Evolutionary conservation across 225 moss, liverwort and hornwort genomes (phyloP), one percentile per base, ranked within the genome.

Genomic region (Physcomitrium patens): DNA sequence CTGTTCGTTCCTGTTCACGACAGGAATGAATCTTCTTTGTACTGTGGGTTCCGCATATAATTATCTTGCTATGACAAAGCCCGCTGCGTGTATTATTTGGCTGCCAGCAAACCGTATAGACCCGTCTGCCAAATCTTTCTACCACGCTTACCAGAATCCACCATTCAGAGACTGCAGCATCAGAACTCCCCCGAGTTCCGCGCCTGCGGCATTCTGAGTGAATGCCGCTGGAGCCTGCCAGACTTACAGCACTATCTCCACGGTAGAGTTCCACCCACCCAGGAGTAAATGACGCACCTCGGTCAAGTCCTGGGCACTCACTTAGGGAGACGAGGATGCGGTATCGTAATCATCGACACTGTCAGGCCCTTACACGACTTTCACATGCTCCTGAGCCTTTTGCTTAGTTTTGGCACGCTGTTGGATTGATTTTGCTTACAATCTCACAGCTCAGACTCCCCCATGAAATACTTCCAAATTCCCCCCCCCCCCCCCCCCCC

Each of bases 71-170:
- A 14, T 16, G 15, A 42, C 31, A 51, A 22, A 48, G 0, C 60
- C 48, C 65, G 17, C 18, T 16, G 46, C 13, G 72, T 22, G 13
- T 26, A 76, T 26, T 43, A 67, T 68, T 57, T 63, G 31, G n/a
- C 28, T 57, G 55, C 5, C 50, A 56, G 68, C 56, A 19, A n/a
- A 50, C 51, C 44, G 72, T 37, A 7, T 37, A 37, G 31, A 67
- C 31, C 72, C 73, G 80, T 74, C 84, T 84, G 84, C 54, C 80
- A 51, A 70, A 84, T 84, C 84, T 84, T 80, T 56, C 74, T 65
- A 28, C 55, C 80, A 84, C 80, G 70, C 80, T 49, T 80, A 65
- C 60, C 69, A 10, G 71, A 59, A 83, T 80, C 73, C 64, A 2
- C 28, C 68, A 50, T 17, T 37, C 79, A 83, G 79, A 67, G 60